Conservation (phyloP, 1,139 yeast species). For the Suhomyces wounanorum region DNA sequence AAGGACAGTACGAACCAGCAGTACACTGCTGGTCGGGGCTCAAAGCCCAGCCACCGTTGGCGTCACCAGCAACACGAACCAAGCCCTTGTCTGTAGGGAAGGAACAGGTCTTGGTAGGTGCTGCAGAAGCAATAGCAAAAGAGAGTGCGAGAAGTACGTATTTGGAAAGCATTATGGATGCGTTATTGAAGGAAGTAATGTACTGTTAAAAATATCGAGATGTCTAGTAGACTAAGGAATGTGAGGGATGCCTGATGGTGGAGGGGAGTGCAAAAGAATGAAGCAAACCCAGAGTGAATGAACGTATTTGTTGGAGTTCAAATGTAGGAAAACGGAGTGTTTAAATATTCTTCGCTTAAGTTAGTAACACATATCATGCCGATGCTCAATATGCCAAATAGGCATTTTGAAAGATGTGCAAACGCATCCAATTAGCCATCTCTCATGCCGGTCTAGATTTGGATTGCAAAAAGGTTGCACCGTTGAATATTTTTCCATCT, state of each 20-base stretch:
- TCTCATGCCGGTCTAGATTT: conserved; percentile 7
- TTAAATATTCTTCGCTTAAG: background rate
- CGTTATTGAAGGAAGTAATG: background rate
- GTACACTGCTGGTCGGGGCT: conserved; percentile 74
- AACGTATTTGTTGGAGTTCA: background rate
- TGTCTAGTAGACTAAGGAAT: background rate
- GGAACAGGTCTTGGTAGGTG: conserved; percentile 49
- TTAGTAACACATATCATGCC: too few relatives aligned
- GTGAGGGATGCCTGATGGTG: background rate
- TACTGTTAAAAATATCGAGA: background rate
- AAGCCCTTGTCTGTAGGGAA: conserved; percentile 69
- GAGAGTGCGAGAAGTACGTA: conserved; percentile 20
- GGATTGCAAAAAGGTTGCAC: conserved; percentile 9
- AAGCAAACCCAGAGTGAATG: conserved; percentile 1
- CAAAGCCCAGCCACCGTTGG: conserved; percentile 87
- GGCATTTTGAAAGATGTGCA: background rate
- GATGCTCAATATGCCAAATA: background rate
- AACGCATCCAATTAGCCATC: background rate
- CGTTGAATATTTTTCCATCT: conserved; percentile 3
- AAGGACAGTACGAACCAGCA: conserved; percentile 79
- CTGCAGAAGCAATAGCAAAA: conserved; percentile 25
- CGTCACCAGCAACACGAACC: conserved; percentile 61
- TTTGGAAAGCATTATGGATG: conserved; percentile 17
- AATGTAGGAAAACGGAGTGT: background rate
- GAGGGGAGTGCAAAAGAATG: conserved; percentile 8